These are phyloP conservation scores for Paecilomyces dactylethromorphus DNA, from an alignment of 2,329 filamentous ascomycete genomes.

Conservation along the genomic window DNA sequence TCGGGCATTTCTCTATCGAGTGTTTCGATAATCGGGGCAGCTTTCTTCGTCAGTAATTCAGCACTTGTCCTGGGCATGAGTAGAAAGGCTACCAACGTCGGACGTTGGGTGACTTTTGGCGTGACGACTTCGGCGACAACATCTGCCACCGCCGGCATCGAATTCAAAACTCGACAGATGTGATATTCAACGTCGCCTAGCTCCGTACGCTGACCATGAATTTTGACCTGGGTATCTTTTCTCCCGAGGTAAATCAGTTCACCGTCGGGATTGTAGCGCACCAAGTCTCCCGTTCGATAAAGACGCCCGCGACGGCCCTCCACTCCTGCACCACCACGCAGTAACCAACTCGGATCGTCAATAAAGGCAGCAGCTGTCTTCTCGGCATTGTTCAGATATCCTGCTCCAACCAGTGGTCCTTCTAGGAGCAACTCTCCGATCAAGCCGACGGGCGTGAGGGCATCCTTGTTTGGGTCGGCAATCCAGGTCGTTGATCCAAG, in stretches of 20 bases:
- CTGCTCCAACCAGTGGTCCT: constrained; percentile 75
- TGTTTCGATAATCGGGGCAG: not conserved
- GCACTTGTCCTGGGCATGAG: not conserved
- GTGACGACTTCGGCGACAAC: constrained; percentile 1
- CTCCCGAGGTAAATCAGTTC: constrained; percentile 3
- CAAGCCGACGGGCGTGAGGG: constrained; percentile 63
- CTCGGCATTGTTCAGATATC: constrained; percentile 70
- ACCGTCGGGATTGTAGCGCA: constrained; percentile 39
- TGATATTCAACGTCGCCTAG: constrained; percentile 5
- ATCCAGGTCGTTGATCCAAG: constrained; percentile 2
- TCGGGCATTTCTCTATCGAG: not conserved
- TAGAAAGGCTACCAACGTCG: not conserved
- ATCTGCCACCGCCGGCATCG: not conserved
- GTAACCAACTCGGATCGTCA: constrained; percentile 51
- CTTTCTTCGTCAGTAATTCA: not conserved
- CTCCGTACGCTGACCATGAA: constrained; percentile 5
- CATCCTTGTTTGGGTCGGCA: not conserved
- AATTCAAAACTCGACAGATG: not conserved
- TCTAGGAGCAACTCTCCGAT: constrained; percentile 80
- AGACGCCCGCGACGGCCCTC: constrained; percentile 44
- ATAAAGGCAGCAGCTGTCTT: constrained; percentile 70
- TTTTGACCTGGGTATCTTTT: constrained; percentile 6
- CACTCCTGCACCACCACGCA: constrained; percentile 17
- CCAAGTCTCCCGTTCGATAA: constrained; percentile 79
- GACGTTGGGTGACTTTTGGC: not conserved